These are phyloP conservation scores for Fonsecaea nubica DNA, from an alignment of 2,329 filamentous ascomycete genomes.

Conservation along the genomic window DNA sequence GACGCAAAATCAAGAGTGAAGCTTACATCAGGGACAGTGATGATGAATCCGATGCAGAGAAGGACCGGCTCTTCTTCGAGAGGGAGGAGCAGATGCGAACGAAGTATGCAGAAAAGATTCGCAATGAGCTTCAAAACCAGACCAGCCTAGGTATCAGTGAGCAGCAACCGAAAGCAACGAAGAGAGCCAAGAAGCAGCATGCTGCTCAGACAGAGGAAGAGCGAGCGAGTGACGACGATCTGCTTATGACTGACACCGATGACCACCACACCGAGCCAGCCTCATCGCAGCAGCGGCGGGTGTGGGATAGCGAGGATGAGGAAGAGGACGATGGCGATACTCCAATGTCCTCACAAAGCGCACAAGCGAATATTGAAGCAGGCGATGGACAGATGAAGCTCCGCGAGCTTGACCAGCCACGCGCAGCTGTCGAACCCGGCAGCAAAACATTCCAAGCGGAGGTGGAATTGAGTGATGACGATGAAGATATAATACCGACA, in stretches of 20 bases:
- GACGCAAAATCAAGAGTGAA: constrained; percentile 80
- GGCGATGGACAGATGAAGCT: constrained; percentile 11
- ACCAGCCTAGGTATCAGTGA: constrained; percentile 48
- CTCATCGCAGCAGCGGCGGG: constrained; percentile 27
- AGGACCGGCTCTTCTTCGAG: constrained; percentile 76
- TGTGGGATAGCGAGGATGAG: constrained; percentile 28
- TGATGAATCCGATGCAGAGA: constrained; percentile 83
- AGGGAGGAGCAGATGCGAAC: constrained; percentile 72
- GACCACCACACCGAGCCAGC: constrained; percentile 30
- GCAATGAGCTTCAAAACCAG: constrained; percentile 57
- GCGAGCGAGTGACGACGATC: constrained; percentile 34
- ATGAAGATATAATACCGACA: constrained; percentile 30
- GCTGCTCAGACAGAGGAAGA: constrained; percentile 12
- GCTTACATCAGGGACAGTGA: constrained; percentile 83
- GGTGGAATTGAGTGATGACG: constrained; percentile 20
- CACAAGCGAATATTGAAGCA: constrained; percentile 22
- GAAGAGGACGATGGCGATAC: constrained; percentile 42
- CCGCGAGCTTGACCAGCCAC: constrained; percentile 25
- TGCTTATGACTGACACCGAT: constrained; percentile 31
- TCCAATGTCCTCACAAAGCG: constrained; percentile 39
- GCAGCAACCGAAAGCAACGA: constrained; percentile 13
- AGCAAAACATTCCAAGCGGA: not conserved
- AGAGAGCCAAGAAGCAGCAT: constrained; percentile 24
- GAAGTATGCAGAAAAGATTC: constrained; percentile 50
- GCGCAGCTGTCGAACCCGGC: not conserved